Evolutionary conservation across 2,329 filamentous ascomycete species (phyloP), one percentile per base, ranked within the genome.

Genomic region (Colletotrichum sidae): DNA sequence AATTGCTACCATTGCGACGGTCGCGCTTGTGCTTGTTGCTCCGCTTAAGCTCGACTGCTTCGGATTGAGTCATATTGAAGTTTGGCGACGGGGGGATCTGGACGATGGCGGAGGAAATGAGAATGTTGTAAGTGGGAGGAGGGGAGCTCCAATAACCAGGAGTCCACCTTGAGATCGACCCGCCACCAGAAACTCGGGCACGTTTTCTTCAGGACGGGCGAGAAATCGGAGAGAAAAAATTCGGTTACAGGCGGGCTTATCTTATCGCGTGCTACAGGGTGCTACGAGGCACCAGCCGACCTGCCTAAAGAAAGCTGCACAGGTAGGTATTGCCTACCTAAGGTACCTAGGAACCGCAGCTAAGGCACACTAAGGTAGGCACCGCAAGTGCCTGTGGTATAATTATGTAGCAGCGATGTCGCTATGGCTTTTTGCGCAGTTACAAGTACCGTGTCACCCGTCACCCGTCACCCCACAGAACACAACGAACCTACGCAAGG

Each of bases 21-120:
- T n/a, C 46, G 44, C 66, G 69, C 56, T 66, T 74, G 53, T 71
- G 70, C 60, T 73, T 74, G 69, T 74, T 78, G 34, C 75, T 74
- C 65, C 75, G 79, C 63, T 72, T 74, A 38, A 74, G 65, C 57
- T 72, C 68, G 46, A 65, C 67, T 38, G 67, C 71, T 60, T 74
- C 72, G 52, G 69, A 69, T 59, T 72, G 70, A 41, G 73, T 72
- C 76, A 77, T 78, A 67, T 65, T 60, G 65, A 7, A 25, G 13
- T 37, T 41, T 67, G 67, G 10, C 8, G 34, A 35, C 41, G 34
- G 33, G 37, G 35, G 58, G 25, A 17, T 44, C 25, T 38, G 42
- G 35, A 35, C 13, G n/a, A 41, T 38, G 33, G 45, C 35, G 46
- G 60, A 38, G 42, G 56, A 70, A 74, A 60, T 73, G 72, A 63